Evolutionary conservation across 371 early-diverging fungal species (phyloP), one percentile per base, ranked within the genome.

Genomic region (Lichtheimia ramosa): DNA sequence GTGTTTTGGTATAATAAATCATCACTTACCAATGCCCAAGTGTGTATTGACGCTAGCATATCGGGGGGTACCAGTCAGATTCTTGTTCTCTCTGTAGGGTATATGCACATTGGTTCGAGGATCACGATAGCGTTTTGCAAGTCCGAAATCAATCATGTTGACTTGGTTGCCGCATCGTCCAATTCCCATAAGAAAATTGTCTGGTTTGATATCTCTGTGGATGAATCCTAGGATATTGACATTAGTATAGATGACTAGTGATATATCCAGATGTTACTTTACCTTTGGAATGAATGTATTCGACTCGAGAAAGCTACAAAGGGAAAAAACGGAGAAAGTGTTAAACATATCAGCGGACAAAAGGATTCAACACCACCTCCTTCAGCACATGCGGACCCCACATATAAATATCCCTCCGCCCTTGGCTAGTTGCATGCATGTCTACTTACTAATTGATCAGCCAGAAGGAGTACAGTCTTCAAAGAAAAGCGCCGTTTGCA

Each of bases 1-100:
- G 0, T 21, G 0, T 21, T 16, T 16, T 46, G 46, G 7, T 46
- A 46, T 5, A n/a, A 21, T 46, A 12, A 20, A 50, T 27, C 52
- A 64, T 42, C 7, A 74, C 83, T 59, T 79, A 91, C 93, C 93
- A 27, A 91, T 85, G 48, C 99, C 99, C 63, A 95, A 72, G 71
- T 99, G 99, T 43, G 99, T 98, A 75, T 99, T 97, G 63, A 99
- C 90, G 74, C 94, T 94, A 34, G 98, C 98, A 78, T 99, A 99
- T 67, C 99, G 88, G 24, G 99, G 98, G 20, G 99, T 99, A 48
- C 99, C 99, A 13, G 99, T 98, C 61, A 99, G 81, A 73, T 96
- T 95, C 83, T 99, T 99, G 78, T 95, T 93, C 69, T 95, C 95
- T 73, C 92, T 89, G 78, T 95, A 96, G 46, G 97, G 94, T 68